These are phyloP conservation scores for Tephrocybe sp. DNA, from an alignment of 768 basidiomycete species.

Conservation along the genomic window DNA sequence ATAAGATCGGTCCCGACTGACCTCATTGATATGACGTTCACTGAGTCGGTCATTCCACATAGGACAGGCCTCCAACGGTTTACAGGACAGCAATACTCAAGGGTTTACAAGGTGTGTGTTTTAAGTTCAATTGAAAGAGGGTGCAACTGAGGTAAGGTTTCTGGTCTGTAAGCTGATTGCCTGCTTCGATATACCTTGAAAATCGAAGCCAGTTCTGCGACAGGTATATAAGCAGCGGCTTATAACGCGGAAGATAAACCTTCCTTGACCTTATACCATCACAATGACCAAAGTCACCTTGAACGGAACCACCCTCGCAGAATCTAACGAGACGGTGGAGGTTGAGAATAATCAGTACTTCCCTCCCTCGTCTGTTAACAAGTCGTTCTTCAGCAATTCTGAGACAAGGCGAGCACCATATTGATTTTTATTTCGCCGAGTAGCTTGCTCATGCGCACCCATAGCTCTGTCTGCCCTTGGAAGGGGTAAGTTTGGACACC, in stretches of 20 bases:
- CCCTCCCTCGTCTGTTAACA: slow-evolving; percentile 52
- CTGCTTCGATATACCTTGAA: neutral
- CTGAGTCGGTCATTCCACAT: too few relatives aligned
- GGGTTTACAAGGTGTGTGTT: too few relatives aligned
- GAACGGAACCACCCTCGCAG: slow-evolving; percentile 52
- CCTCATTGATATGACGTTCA: too few relatives aligned
- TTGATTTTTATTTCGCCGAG: neutral
- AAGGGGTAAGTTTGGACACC: slow-evolving; percentile 51
- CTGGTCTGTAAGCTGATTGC: neutral
- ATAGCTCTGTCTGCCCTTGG: slow-evolving; percentile 61
- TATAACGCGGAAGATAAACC: neutral
- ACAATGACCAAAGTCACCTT: slow-evolving; percentile 49
- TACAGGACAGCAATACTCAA: too few relatives aligned
- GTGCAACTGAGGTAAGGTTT: too few relatives aligned
- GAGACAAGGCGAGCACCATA: slow-evolving; percentile 43
- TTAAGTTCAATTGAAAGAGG: too few relatives aligned
- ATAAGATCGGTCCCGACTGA: too few relatives aligned
- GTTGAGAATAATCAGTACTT: slow-evolving; percentile 78
- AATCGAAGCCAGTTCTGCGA: neutral
- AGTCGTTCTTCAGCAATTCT: slow-evolving; percentile 45
- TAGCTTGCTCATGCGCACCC: neutral
- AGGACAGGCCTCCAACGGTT: too few relatives aligned
- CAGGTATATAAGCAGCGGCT: neutral
- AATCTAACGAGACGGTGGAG: slow-evolving; percentile 49
- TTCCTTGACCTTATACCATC: neutral